A percentile compares a stretch with the other conserved stretches of the same genome.
phyloP scores from a whole-genome alignment of 306 rosid species.

The Fragaria iinumae region DNA sequence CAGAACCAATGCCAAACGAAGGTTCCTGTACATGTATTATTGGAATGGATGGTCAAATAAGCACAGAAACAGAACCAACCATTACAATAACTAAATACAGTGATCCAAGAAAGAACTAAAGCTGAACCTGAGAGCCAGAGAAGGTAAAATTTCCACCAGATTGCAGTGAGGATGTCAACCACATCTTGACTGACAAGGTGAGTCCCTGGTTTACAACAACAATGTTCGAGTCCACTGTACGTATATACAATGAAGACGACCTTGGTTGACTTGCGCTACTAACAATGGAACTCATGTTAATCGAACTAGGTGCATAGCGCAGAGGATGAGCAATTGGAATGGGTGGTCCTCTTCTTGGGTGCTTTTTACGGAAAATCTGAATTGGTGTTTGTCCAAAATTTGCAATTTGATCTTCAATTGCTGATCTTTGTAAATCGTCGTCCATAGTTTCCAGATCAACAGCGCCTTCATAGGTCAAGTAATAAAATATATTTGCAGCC shows the following conservation, averaged over 20 bases:
- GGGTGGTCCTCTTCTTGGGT: conserved; percentile 98
- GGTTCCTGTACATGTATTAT: conserved; percentile 66
- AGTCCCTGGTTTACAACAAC: conserved; percentile 84
- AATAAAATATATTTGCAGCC: conserved; percentile 94
- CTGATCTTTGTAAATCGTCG: conserved; percentile 92
- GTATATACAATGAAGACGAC: conserved; percentile 60
- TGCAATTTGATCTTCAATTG: conserved; percentile 97
- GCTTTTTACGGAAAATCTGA: conserved; percentile 92
- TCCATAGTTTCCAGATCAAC: conserved; percentile 94
- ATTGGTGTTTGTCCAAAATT: conserved; percentile 98
- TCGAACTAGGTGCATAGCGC: conserved; percentile 86
- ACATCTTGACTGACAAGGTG: conserved; percentile 76
- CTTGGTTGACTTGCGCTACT: conserved; percentile 51
- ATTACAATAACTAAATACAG: conserved; percentile 11
- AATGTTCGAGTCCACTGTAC: conserved; percentile 70
- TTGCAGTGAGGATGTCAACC: conserved; percentile 91
- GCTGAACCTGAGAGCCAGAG: conserved; percentile 82
- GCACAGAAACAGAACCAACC: conserved; percentile 6
- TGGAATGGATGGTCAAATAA: conserved; percentile 20
- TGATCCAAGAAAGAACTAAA: conserved; percentile 33
- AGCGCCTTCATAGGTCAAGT: conserved; percentile 90
- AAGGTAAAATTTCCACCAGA: conserved; percentile 95
- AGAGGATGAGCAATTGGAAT: conserved; percentile 96
- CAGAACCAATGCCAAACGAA: conserved; percentile 86
- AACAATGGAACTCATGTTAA: conserved; percentile 73